phyloP scores from a whole-genome alignment of 345 rosid species.

The Camelina hispida region DNA sequence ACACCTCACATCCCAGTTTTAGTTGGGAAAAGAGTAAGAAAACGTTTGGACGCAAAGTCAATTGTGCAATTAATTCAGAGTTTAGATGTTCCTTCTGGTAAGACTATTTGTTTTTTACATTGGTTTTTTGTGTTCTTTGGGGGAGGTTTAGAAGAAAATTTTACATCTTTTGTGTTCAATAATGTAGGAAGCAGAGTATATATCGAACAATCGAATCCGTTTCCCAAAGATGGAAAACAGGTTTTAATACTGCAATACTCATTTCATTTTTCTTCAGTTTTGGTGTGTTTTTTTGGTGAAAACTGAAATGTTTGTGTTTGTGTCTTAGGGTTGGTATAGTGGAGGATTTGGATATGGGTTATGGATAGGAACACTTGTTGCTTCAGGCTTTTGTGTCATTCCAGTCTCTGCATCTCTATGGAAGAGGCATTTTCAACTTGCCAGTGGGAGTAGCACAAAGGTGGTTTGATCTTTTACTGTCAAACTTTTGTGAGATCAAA shows the following conservation, averaged over 20 bases:
- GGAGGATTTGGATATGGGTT: conserved; percentile 93
- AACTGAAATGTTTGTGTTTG: background rate
- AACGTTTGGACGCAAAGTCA: conserved; percentile 80
- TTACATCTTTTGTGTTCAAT: background rate
- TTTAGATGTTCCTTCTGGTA: conserved; percentile 77
- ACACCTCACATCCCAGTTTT: conserved; percentile 68
- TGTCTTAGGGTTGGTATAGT: conserved; percentile 84
- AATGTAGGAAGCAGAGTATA: conserved; percentile 68
- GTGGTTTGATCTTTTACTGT: conserved; percentile 35
- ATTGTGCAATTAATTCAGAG: conserved; percentile 71
- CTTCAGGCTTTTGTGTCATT: conserved; percentile 84
- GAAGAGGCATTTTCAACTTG: conserved; percentile 72
- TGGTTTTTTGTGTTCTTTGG: conserved; percentile 1
- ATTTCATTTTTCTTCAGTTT: background rate
- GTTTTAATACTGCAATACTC: too few species aligned
- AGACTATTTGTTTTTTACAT: background rate
- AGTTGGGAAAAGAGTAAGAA: conserved; percentile 72
- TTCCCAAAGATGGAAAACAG: conserved; percentile 85
- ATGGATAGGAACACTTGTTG: conserved; percentile 89
- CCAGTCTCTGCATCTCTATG: conserved; percentile 74
- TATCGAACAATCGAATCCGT: conserved; percentile 72
- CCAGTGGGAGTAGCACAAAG: conserved; percentile 61
- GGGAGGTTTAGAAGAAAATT: background rate
- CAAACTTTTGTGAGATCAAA: background rate
- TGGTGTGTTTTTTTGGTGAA: background rate